These are phyloP conservation scores for Strobilomyces echinocephalus DNA, from an alignment of 768 basidiomycete genomes.

Conservation along the genomic window DNA sequence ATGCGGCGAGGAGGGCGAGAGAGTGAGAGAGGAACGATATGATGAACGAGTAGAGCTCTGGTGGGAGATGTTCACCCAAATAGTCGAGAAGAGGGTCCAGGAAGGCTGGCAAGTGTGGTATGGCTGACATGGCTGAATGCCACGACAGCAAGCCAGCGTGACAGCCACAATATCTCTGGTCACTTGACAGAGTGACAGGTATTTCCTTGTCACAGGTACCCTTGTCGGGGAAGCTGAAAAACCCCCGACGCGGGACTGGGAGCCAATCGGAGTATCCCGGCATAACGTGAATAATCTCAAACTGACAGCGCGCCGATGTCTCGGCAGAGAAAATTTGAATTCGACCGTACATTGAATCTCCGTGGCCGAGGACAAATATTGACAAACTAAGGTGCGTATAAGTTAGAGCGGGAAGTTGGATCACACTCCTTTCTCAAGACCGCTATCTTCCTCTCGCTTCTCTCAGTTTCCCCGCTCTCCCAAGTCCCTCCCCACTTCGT, in stretches of 20 bases:
- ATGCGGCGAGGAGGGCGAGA: constrained; percentile 45
- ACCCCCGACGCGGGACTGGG: constrained; percentile 2
- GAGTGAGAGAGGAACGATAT: constrained; percentile 48
- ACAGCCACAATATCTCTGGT: constrained; percentile 9
- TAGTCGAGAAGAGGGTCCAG: constrained; percentile 53
- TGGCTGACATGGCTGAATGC: constrained; percentile 26
- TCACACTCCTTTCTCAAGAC: constrained; percentile 25
- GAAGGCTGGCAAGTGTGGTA: constrained; percentile 39
- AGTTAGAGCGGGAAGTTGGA: constrained; percentile 26
- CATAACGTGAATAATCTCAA: not conserved
- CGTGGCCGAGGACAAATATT: constrained; percentile 26
- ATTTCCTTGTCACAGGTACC: constrained; percentile 16
- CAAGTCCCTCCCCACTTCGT: constrained; percentile 4
- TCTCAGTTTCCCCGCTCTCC: constrained; percentile 1
- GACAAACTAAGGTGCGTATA: constrained; percentile 27
- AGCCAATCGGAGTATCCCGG: constrained; percentile 30
- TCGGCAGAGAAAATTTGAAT: constrained; percentile 17
- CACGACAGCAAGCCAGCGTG: constrained; percentile 20
- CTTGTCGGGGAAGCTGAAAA: too few relatives aligned
- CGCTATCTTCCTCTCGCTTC: constrained; percentile 6
- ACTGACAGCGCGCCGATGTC: constrained; percentile 5
- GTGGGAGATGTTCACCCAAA: constrained; percentile 51
- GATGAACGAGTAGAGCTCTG: constrained; percentile 49
- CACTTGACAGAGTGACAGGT: constrained; percentile 9
- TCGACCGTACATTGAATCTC: constrained; percentile 16